Conservation (phyloP, 2,329 filamentous ascomycete genomes). For the Arachnomyces sp. region DNA sequence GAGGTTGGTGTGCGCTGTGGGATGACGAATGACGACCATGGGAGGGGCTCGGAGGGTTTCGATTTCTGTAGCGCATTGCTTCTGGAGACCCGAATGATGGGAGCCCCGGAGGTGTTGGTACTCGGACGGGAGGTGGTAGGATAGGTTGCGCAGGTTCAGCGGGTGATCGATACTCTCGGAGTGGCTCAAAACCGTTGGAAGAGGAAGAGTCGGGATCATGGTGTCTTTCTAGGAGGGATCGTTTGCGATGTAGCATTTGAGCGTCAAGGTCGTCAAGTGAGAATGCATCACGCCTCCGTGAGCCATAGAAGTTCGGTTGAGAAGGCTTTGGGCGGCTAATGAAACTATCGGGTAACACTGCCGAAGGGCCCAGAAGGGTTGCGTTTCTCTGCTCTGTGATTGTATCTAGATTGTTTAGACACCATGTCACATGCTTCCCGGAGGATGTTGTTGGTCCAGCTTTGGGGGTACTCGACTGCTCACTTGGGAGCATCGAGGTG, state of each 20-base stretch:
- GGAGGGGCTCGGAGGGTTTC: neutral
- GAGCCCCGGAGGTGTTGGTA: constrained; percentile 36
- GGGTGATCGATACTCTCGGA: constrained; percentile 18
- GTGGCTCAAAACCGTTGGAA: constrained; percentile 16
- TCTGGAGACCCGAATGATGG: constrained; percentile 36
- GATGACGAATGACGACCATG: neutral
- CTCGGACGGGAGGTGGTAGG: constrained; percentile 30
- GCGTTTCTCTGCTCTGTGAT: constrained; percentile 21
- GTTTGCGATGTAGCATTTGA: constrained; percentile 9
- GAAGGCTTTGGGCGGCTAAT: constrained; percentile 1
- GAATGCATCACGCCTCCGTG: constrained; percentile 12
- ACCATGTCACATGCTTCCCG: constrained; percentile 14
- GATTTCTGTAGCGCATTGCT: constrained; percentile 22
- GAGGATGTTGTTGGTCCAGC: too few relatives aligned
- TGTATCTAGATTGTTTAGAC: constrained; percentile 16
- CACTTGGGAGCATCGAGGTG: constrained; percentile 7
- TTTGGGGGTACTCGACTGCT: neutral
- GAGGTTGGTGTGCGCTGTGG: constrained; percentile 1
- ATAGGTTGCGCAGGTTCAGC: constrained; percentile 24
- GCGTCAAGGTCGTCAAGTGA: constrained; percentile 21
- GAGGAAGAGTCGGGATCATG: constrained; percentile 17
- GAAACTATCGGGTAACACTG: constrained; percentile 7
- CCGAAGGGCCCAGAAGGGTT: constrained; percentile 15
- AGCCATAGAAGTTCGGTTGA: neutral
- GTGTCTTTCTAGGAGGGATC: constrained; percentile 2